Conservation (phyloP, 1,284 basidiomycete genomes). For the Ceratobasidium sp. region DNA sequence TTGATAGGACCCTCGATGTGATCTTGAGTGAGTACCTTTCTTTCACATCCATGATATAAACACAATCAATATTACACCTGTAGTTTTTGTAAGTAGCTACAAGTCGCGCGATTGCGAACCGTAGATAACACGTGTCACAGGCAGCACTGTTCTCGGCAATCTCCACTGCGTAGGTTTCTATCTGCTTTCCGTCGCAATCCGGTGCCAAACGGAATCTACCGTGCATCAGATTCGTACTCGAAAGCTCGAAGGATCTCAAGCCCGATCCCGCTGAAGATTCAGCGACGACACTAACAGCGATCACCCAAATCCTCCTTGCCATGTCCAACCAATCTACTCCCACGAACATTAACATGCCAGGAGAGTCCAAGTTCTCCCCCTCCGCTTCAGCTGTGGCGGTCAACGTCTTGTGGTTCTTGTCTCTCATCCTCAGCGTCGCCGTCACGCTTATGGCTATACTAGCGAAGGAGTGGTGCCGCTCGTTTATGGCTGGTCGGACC, state of each 20-base stretch:
- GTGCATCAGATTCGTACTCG: slow-evolving; percentile 14
- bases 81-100: neutral
- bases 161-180: neutral
- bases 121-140: neutral
- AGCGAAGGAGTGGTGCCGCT: neutral
- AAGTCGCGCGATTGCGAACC: neutral
- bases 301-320: neutral
- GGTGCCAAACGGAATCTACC: neutral
- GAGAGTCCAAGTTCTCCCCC: neutral
- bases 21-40: neutral
- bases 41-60: too few species aligned
- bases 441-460: neutral
- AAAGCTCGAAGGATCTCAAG: slow-evolving; percentile 5
- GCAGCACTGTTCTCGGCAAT: slow-evolving; percentile 10
- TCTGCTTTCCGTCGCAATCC: neutral
- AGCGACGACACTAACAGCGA: neutral
- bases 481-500: slow-evolving; percentile 1
- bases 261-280: neutral
- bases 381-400: neutral
- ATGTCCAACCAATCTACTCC: neutral
- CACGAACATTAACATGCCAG: neutral
- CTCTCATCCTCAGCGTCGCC: neutral
- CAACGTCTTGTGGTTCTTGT: neutral
- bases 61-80: neutral
- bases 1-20: neutral